These are phyloP conservation scores for Mycena vitilis DNA, from an alignment of 768 basidiomycete genomes.

Conservation along the genomic window DNA sequence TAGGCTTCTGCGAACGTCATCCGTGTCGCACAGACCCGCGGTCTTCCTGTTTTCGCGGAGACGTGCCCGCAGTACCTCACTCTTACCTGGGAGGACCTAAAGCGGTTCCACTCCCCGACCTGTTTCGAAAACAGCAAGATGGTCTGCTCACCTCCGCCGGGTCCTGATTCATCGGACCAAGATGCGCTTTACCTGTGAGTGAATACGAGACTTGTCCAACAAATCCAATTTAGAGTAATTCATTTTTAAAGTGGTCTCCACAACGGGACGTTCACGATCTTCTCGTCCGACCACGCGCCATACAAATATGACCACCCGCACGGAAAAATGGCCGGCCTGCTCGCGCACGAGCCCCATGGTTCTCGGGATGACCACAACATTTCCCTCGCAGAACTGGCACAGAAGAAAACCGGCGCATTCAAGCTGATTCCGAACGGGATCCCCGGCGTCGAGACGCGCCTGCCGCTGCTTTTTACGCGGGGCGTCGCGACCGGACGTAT, in stretches of 20 bases:
- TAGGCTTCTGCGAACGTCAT: conserved; percentile 13
- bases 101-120: conserved; percentile 13
- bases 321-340: conserved; percentile 16
- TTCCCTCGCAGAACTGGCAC: conserved; percentile 4
- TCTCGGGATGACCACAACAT: not conserved
- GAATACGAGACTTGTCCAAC: too few relatives aligned
- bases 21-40: conserved; percentile 17
- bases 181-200: conserved; percentile 17
- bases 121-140: conserved; percentile 25
- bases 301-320: conserved; percentile 16
- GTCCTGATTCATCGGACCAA: conserved; percentile 18
- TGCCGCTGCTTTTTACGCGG: conserved; percentile 15
- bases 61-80: conserved; percentile 19
- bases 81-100: conserved; percentile 22
- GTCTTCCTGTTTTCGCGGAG: conserved; percentile 17
- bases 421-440: conserved; percentile 15
- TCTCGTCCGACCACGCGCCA: conserved; percentile 19
- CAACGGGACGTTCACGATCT: conserved; percentile 19
- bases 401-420: conserved; percentile 7
- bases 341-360: conserved; percentile 1
- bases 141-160: conserved; percentile 21
- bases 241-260: not conserved
- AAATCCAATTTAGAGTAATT: too few relatives aligned
- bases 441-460: conserved; percentile 19
- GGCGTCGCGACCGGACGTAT: conserved; percentile 10